Evolutionary conservation across 441 rosid genomes (phyloP), one percentile per base, ranked within the genome.

Genomic region (Populus hybrid): DNA sequence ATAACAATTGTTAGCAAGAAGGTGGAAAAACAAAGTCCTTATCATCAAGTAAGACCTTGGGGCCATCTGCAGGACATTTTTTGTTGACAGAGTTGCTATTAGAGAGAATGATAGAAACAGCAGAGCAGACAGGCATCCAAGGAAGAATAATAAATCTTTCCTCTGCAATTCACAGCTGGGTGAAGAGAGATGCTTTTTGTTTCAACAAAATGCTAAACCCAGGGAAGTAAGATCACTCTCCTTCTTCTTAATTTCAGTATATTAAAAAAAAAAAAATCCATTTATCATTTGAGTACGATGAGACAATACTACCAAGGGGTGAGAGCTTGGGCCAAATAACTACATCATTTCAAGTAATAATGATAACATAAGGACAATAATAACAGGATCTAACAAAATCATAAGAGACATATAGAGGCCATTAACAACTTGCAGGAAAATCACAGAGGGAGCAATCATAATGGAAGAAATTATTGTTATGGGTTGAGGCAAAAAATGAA

Each of bases 141-240:
- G 99, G 99, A 80, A 85, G 95, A 83, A 92, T 95, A 79, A 86
- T 93, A 70, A 88, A 92, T 78, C 93, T 95, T 50, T 93, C 99
- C 46, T 95, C 99, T 18, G 96, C 89, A 26, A 86, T 93, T 86
- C 99, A 95, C 83, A 82, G 76, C 79, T 93, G 98, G 98, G 92
- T 91, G 21, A 93, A 85, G 77, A 87, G 74, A 76, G 94, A 91
- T 53, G 76, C 80, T 67, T 93, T 95, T 72, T 79, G 86, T 83
- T 91, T 95, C 87, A 69, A 46, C 23, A 83, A 87, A 79, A 83
- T 94, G 86, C 84, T 93, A 59, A 84, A 80, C 75, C 97, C 98
- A 73, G 86, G 79, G 8, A 90, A 82, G 98, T 94, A 90, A 84
- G 65, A 21, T 69, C 68, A 16, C 0, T 6, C 42, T 6, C 23